A percentile compares a stretch with the other conserved stretches of the same genome.
phyloP scores from a whole-genome alignment of 495 filamentous ascomycete genomes.

The Daldinia caldariorum region DNA sequence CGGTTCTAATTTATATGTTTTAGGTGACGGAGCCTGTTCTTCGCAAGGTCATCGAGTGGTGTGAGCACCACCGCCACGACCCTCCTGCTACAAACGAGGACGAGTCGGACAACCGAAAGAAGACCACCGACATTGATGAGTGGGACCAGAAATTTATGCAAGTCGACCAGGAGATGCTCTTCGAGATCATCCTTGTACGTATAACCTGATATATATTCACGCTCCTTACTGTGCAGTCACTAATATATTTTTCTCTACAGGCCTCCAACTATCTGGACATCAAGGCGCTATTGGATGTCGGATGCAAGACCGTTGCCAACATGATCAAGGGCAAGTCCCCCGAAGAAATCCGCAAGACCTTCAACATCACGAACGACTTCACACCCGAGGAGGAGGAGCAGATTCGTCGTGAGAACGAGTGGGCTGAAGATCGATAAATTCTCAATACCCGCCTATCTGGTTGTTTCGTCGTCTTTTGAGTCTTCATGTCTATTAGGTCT shows the following conservation, averaged over 20 bases:
- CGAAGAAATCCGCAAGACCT: conserved; percentile 84
- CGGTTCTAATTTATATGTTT: conserved; percentile 3
- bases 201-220: neutral
- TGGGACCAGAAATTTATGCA: conserved; percentile 99
- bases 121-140: conserved; percentile 98
- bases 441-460: neutral
- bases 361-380: conserved; percentile 87
- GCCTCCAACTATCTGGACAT: conserved; percentile 85
- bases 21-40: conserved; percentile 94
- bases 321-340: conserved; percentile 90
- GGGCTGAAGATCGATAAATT: conserved; percentile 75
- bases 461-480: neutral
- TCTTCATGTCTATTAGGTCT: neutral
- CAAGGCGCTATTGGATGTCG: conserved; percentile 82
- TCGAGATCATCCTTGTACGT: conserved; percentile 96
- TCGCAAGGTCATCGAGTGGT: conserved; percentile 97
- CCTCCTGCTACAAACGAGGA: conserved; percentile 79
- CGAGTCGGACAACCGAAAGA: conserved; percentile 93
- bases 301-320: conserved; percentile 85
- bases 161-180: conserved; percentile 99
- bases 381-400: conserved; percentile 85
- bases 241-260: conserved; percentile 45
- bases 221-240: neutral
- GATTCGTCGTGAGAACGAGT: conserved; percentile 85
- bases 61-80: conserved; percentile 90